Evolutionary conservation across 106 monocot species (phyloP).

Genomic region (Allium cepa): DNA sequence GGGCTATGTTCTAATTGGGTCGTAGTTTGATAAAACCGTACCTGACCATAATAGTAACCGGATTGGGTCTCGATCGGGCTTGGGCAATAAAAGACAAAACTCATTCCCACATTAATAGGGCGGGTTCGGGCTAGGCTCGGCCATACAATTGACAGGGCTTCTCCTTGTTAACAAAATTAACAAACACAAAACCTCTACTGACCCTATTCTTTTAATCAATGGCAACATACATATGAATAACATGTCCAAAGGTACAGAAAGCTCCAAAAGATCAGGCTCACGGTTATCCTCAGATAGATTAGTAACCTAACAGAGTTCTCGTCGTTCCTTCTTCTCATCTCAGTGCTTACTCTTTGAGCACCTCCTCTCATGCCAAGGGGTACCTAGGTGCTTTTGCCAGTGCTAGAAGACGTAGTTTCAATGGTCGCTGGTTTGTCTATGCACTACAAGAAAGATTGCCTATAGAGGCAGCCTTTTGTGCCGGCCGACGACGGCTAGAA

Average conservation of each 20-base stretch:
- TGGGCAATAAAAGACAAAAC: no score
- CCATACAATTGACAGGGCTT: conserved; percentile 89
- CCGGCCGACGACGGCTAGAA: no score
- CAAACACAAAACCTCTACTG: conserved; percentile 84
- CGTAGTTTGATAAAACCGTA: no score
- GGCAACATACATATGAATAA: conserved; percentile 78
- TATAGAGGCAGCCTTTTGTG: no score
- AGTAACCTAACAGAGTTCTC: conserved; percentile 85
- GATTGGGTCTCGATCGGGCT: no score
- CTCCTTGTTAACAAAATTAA: conserved; percentile 77
- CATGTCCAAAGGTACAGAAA: conserved; percentile 77
- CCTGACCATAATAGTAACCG: no score
- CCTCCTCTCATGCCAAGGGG: conserved; percentile 24
- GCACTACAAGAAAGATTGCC: no score
- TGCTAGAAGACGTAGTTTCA: conserved; percentile 1
- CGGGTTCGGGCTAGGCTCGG: conserved; percentile 17
- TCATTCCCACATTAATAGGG: no score
- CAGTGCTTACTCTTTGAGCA: conserved; percentile 20
- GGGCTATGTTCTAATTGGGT: no score
- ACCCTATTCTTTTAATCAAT: conserved; percentile 82
- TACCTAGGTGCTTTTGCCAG: conserved; percentile 7
- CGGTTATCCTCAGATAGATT: conserved; percentile 89
- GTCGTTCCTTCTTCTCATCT: conserved; percentile 79
- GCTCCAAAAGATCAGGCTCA: conserved; percentile 78
- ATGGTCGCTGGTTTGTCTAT: conserved; percentile 3